Conservation (phyloP, 768 basidiomycete genomes). For the Kwoniella newhampshirensis region DNA sequence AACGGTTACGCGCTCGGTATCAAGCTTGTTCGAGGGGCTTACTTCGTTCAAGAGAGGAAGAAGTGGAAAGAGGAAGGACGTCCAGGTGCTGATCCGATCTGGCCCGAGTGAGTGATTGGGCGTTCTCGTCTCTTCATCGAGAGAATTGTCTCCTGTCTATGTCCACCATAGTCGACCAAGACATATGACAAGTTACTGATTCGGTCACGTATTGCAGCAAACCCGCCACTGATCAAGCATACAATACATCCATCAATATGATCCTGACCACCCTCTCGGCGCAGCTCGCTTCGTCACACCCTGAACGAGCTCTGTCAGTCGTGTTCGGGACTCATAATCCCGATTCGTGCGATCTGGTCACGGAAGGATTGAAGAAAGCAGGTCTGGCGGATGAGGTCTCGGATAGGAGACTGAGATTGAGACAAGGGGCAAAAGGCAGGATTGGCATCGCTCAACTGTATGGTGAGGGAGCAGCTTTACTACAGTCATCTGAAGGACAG, state of each 20-base stretch:
- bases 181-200: not conserved
- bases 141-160: not conserved
- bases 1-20: conserved; percentile 76
- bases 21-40: conserved; percentile 91
- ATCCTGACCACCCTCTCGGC: conserved; percentile 63
- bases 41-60: conserved; percentile 70
- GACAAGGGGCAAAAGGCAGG: conserved; percentile 63
- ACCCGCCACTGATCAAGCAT: conserved; percentile 66
- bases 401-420: conserved; percentile 56
- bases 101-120: conserved; percentile 41
- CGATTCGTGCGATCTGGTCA: conserved; percentile 64
- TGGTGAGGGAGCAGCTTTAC: conserved; percentile 58
- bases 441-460: conserved; percentile 78
- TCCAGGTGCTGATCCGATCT: conserved; percentile 48
- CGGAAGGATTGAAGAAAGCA: conserved; percentile 62
- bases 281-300: conserved; percentile 45
- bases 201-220: conserved; percentile 28
- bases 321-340: conserved; percentile 88
- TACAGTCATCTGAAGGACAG: not conserved
- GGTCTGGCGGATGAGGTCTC: conserved; percentile 58
- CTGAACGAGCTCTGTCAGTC: conserved; percentile 60
- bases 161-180: not conserved
- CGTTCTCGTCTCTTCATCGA: not conserved
- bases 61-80: conserved; percentile 48
- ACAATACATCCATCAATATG: conserved; percentile 63